Conservation (phyloP, 257 asterid species). For the Fraxinus americana region DNA sequence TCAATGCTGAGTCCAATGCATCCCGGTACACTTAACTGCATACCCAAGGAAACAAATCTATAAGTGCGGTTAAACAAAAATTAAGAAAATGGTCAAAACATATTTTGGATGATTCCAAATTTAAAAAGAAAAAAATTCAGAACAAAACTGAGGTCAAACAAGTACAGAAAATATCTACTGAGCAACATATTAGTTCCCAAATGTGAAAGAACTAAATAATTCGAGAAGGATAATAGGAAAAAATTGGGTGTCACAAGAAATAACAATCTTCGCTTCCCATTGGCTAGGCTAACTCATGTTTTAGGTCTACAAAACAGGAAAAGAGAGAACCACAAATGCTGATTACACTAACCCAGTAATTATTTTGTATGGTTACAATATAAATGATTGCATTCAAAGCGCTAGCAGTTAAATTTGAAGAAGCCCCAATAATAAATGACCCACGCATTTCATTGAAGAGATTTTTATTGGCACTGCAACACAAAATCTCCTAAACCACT, state of each 20-base stretch:
- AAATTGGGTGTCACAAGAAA: background rate
- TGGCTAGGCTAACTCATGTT: background rate
- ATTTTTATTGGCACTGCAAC: background rate
- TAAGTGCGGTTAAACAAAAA: background rate
- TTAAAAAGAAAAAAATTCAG: background rate
- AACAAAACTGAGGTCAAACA: background rate
- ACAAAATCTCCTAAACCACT: background rate
- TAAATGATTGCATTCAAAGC: background rate
- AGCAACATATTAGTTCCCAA: conserved; percentile 5
- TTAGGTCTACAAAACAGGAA: background rate
- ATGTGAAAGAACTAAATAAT: background rate
- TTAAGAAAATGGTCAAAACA: background rate
- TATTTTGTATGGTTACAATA: background rate
- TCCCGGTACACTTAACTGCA: conserved; percentile 74
- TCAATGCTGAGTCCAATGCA: conserved; percentile 49
- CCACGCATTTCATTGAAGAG: background rate
- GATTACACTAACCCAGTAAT: background rate
- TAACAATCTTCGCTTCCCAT: background rate
- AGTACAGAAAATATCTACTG: background rate
- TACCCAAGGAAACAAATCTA: conserved; percentile 2
- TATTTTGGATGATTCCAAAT: background rate
- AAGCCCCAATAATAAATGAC: conserved; percentile 7
- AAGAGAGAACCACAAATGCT: background rate
- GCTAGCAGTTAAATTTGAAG: background rate
- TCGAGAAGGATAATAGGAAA: background rate